A percentile compares a stretch with the other conserved stretches of the same genome.
phyloP scores from a whole-genome alignment of 257 asterid species.

The Primulina eburnea region DNA sequence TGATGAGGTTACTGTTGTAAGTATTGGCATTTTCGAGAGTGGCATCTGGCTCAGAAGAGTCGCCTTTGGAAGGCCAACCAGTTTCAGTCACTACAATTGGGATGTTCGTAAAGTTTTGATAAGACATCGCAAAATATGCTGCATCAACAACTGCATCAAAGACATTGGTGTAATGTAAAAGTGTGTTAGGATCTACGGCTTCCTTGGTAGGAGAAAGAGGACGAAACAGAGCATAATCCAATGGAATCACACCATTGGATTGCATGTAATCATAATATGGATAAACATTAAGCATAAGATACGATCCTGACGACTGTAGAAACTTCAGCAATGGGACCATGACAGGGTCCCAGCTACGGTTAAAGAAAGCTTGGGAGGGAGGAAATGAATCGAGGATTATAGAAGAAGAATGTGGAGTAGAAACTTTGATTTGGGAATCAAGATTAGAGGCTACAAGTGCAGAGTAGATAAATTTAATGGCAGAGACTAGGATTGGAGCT shows the following conservation, averaged over 20 bases:
- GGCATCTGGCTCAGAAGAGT: slow-evolving; percentile 67
- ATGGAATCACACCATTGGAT: slow-evolving; percentile 64
- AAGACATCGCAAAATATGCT: slow-evolving; percentile 79
- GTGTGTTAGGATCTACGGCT: slow-evolving; percentile 83
- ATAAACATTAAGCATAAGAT: slow-evolving; percentile 75
- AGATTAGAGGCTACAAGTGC: slow-evolving; percentile 85
- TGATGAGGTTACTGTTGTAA: slow-evolving; percentile 79
- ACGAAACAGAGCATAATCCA: slow-evolving; percentile 82
- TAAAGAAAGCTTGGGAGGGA: slow-evolving; percentile 92
- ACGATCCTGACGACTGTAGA: slow-evolving; percentile 63
- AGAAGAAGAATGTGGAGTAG: slow-evolving; percentile 75
- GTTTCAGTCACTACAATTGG: slow-evolving; percentile 75
- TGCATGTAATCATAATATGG: slow-evolving; percentile 76
- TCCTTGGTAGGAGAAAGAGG: slow-evolving; percentile 86
- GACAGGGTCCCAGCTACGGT: slow-evolving; percentile 70
- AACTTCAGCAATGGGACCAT: slow-evolving; percentile 76
- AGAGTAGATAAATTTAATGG: slow-evolving; percentile 70
- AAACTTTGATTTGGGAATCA: slow-evolving; percentile 66
- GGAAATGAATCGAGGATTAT: slow-evolving; percentile 89
- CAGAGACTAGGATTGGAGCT: slow-evolving; percentile 69
- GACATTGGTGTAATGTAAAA: slow-evolving; percentile 88
- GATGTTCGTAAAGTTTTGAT: slow-evolving; percentile 69
- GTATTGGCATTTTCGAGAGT: slow-evolving; percentile 76
- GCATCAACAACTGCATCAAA: slow-evolving; percentile 92
- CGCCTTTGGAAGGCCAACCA: slow-evolving; percentile 98